phyloP scores from a whole-genome alignment of 306 rosid species.

The Sophora flavescens region DNA sequence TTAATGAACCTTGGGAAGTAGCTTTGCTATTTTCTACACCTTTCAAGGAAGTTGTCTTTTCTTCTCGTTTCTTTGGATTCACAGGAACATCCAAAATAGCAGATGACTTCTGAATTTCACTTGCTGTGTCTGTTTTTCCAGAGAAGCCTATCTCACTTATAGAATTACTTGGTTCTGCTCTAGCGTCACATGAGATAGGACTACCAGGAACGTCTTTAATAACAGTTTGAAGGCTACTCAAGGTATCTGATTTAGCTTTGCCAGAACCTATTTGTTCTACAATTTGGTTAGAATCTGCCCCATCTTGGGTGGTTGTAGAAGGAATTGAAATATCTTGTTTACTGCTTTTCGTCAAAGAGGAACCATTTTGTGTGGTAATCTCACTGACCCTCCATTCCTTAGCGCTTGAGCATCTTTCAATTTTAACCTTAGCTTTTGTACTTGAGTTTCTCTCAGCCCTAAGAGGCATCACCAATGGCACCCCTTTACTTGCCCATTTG shows the following conservation, averaged over 20 bases:
- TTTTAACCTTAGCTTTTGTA: slow-evolving; percentile 51
- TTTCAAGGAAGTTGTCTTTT: slow-evolving; percentile 42
- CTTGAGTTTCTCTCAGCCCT: slow-evolving; percentile 65
- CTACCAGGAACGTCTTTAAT: slow-evolving; percentile 38
- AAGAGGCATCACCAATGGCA: slow-evolving; percentile 67
- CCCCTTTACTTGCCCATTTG: slow-evolving; percentile 94
- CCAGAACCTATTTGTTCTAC: slow-evolving; percentile 46
- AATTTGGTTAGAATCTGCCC: slow-evolving; percentile 43
- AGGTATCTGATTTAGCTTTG: slow-evolving; percentile 43
- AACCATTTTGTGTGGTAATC: slow-evolving; percentile 36
- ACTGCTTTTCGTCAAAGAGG: slow-evolving; percentile 39
- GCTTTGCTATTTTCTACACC: slow-evolving; percentile 54
- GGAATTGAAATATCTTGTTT: slow-evolving; percentile 51
- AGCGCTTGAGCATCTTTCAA: slow-evolving; percentile 56
- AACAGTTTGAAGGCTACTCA: slow-evolving; percentile 42
- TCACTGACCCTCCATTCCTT: slow-evolving; percentile 46
- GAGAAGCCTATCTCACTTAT: slow-evolving; percentile 29
- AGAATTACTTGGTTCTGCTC: slow-evolving; percentile 49
- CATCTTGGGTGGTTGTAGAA: slow-evolving; percentile 32
- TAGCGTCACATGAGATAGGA: slow-evolving; percentile 21
- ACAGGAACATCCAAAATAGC: slow-evolving; percentile 39
- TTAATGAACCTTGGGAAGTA: slow-evolving; percentile 52
- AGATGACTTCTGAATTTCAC: slow-evolving; percentile 50
- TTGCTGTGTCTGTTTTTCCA: slow-evolving; percentile 49
- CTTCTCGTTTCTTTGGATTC: slow-evolving; percentile 56